Base-by-base conservation (phyloP, 352 stramenopile genomes). In the Pythium volutum region DNA sequence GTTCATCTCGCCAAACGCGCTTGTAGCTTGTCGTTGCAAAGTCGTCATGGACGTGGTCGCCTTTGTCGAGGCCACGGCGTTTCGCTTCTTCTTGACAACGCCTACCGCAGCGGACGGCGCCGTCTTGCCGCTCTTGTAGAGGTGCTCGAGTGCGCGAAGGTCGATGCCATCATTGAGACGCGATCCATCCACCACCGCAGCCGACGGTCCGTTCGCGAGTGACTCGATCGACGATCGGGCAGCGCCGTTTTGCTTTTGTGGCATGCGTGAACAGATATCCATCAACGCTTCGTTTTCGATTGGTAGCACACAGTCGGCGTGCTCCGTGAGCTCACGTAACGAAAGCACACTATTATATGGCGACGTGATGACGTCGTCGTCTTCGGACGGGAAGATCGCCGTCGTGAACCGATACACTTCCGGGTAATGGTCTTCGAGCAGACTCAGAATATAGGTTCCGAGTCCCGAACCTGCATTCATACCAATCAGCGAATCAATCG, bases 1-100 rank as follows among this genome's bases (percentile, higher is more conserved):
- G 83, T 99, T 99, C 73, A 99, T 97, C 73, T 99, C 98, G 20
- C 84, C 98, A 74, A 99, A 99, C 10, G 97, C 98, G 33, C 70
- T 82, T 15, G 59, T 56, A 7, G 56, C 69, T 34, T 58, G 53
- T 59, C 45, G 72, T 70, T 45, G 42, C 7, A 38, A 47, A 0
- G 43, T 55, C 16, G 39, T 48, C 10, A 46, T 48, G 6, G 48
- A 22, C 7, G 53, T 69, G 27, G 42, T 34, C 11, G 51, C 18
- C 16, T 45, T 46, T 33, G 61, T 3, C 16, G 36, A 15, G n/a
- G 43, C 42, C 12, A 52, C 45, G 29, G 56, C 27, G 33, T 50
- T 42, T 39, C 26, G 33, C 29, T 54, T 70, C 39, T 69, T 71
- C 55, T 70, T 77, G 43, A 67, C 72, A 11, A 33, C 43, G 20